These are phyloP conservation scores for Cordia subcordata DNA, from an alignment of 257 asterid genomes.

Conservation along the genomic window DNA sequence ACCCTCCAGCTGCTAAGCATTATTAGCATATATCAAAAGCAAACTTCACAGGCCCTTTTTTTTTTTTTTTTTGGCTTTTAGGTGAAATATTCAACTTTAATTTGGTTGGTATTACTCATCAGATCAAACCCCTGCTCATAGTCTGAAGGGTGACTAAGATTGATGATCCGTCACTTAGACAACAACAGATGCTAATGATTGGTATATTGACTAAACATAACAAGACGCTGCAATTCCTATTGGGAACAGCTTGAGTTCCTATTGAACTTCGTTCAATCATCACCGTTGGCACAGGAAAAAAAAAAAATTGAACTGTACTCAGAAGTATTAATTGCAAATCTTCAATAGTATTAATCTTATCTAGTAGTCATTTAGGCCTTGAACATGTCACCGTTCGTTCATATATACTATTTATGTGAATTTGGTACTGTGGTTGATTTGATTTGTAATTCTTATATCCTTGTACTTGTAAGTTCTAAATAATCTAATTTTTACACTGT, in stretches of 20 bases:
- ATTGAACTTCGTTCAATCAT: not conserved
- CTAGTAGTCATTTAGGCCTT: too few species aligned
- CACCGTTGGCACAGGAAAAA: too few species aligned
- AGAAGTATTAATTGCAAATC: too few species aligned
- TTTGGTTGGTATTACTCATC: not conserved
- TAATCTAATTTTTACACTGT: too few species aligned
- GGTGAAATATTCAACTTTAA: not conserved
- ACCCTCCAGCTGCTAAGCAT: slow-evolving; percentile 3
- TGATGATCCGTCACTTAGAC: not conserved
- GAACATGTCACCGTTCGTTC: too few species aligned
- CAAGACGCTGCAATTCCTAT: not conserved
- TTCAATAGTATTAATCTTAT: too few species aligned
- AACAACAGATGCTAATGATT: not conserved
- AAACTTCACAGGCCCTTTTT: not conserved
- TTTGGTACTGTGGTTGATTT: too few species aligned
- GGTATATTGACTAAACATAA: not conserved
- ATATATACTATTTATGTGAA: too few species aligned
- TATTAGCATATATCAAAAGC: not conserved
- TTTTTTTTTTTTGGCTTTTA: not conserved
- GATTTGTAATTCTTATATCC: too few species aligned
- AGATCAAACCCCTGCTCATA: not conserved
- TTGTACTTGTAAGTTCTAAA: too few species aligned
- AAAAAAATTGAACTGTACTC: too few species aligned
- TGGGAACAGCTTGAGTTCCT: not conserved
- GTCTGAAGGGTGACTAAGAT: too few species aligned